Base-by-base conservation (phyloP, 1,284 basidiomycete genomes). In the Cryptococcus neoformans region DNA sequence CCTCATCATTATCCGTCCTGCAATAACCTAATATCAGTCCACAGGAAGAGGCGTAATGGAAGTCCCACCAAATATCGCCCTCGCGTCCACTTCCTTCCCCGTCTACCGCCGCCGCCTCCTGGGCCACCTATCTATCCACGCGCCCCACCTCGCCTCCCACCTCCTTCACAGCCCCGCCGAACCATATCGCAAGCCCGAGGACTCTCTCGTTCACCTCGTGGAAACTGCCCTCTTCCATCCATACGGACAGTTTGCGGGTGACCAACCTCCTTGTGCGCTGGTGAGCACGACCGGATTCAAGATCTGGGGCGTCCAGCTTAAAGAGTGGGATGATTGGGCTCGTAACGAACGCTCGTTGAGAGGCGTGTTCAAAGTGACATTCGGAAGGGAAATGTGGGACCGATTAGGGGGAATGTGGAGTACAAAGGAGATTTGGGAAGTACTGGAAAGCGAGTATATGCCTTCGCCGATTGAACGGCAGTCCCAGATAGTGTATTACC, bases 401-500 rank as follows among this genome's bases (percentile, higher is more conserved):
- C 7, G 16, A 11, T 17, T 51, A 9, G 49, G 49, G 7, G 9
- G 34, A 3, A 21, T 51, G 49, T 51, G 49, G 49, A 51, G 49
- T 17, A 34, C 34, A 10, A 17, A 39, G 12, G 49, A 51, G n/a
- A 51, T 51, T 16, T 51, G 49, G 49, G 38, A 51, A 12, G 34
- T 16, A 4, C 39, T 51, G 3, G 49, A 51, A 17, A 36, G 10
- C 5, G 49, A 51, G 16, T 51, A 51, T 38, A 40, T 42, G 36
- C 49, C 49, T 10, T 51, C 49, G n/a, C 49, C 49, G 3, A 16
- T 34, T 14, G 49, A 51, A 36, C 49, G 49, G 14, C 49, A 51
- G 12, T n/a, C 49, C 9, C 38, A 39, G 9, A 41, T 51, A 17
- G 12, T 40, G 37, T n/a, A 39, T 9, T 21, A 39, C 49, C 49